Evolutionary conservation across 1,284 basidiomycete genomes (phyloP), one percentile per base, ranked within the genome.

Genomic region (Ustilago xerochloae): DNA sequence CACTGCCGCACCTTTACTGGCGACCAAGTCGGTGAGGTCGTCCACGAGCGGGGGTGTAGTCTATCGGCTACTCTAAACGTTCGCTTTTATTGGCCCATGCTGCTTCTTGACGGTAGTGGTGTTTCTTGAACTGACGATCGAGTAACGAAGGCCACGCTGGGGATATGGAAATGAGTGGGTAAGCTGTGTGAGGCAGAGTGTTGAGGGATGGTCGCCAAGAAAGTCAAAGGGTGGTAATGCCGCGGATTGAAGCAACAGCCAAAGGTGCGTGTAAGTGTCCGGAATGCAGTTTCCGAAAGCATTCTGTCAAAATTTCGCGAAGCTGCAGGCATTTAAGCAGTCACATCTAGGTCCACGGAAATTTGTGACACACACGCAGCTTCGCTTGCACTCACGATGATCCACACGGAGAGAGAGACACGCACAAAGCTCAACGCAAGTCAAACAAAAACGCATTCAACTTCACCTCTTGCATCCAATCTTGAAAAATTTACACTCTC

Each of bases 171-270:
- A 12, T 9, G 41, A 6, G 20, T 13, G 16, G 9, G 12, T 9
- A 15, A 12, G 24, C 8, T 43, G 20, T 15, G 8, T 12, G 16
- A 24, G 9, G 7, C 26, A 24, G 22, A 24, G 41, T 43, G 41
- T 20, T 43, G 24, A 41, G 38, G 13, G n/a, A 41, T n/a, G 13
- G 18, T 0, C 6, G 18, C 48, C 7, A 51, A 35, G 22, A 51
- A 26, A 39, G 28, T n/a, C n/a, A n/a, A n/a, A n/a, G n/a, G n/a
- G n/a, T n/a, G n/a, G n/a, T n/a, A n/a, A n/a, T n/a, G n/a, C n/a
- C n/a, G n/a, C n/a, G n/a, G n/a, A n/a, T n/a, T n/a, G n/a, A 22
- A n/a, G 32, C 48, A 50, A 50, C 32, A 18, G 32, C 33, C 47
- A 32, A 50, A 33, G 47, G 41, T 15, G n/a, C 41, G 10, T 13